These are phyloP conservation scores for Penicillium mononematosum DNA, from an alignment of 495 filamentous ascomycete genomes.

Conservation along the genomic window DNA sequence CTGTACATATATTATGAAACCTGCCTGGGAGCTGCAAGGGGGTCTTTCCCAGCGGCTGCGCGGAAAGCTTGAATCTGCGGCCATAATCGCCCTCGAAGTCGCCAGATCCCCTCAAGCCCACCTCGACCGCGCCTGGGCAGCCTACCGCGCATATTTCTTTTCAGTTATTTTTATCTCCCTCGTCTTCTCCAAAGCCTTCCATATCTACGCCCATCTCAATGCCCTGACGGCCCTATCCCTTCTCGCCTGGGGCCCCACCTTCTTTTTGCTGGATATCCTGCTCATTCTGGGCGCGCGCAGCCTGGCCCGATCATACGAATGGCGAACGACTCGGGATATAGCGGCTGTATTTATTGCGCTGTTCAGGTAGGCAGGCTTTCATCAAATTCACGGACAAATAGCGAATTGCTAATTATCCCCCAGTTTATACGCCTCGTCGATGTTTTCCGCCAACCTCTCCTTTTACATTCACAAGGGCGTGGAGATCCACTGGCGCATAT, in stretches of 20 bases:
- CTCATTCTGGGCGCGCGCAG: slow-evolving; percentile 20
- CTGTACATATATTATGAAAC: slow-evolving; percentile 3
- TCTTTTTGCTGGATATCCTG: slow-evolving; percentile 28
- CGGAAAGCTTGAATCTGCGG: slow-evolving; percentile 1
- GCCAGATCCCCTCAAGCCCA: slow-evolving; percentile 13
- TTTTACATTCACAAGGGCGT: slow-evolving; percentile 16
- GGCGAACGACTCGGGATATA: slow-evolving; percentile 4
- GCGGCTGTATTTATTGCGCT: slow-evolving; percentile 11
- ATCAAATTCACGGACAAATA: neutral
- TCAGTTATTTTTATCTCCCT: slow-evolving; percentile 24
- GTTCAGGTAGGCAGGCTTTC: slow-evolving; percentile 13
- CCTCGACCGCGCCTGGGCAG: slow-evolving; percentile 15
- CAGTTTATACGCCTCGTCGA: slow-evolving; percentile 10
- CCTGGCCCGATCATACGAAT: slow-evolving; percentile 15
- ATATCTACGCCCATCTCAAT: slow-evolving; percentile 22
- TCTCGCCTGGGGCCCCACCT: slow-evolving; percentile 24
- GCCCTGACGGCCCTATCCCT: slow-evolving; percentile 14
- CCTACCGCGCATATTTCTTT: slow-evolving; percentile 19
- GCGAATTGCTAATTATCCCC: neutral
- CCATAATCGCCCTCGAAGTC: slow-evolving; percentile 9
- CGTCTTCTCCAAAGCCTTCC: slow-evolving; percentile 24
- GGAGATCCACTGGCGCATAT: slow-evolving; percentile 21
- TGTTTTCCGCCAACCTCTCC: slow-evolving; percentile 17
- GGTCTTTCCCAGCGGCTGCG: slow-evolving; percentile 5
- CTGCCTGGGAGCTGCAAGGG: neutral